A percentile compares a stretch with the other conserved stretches of the same genome.
Conservation (phyloP, 1,139 yeast genomes). For the Saccharomyces hybrid region DNA sequence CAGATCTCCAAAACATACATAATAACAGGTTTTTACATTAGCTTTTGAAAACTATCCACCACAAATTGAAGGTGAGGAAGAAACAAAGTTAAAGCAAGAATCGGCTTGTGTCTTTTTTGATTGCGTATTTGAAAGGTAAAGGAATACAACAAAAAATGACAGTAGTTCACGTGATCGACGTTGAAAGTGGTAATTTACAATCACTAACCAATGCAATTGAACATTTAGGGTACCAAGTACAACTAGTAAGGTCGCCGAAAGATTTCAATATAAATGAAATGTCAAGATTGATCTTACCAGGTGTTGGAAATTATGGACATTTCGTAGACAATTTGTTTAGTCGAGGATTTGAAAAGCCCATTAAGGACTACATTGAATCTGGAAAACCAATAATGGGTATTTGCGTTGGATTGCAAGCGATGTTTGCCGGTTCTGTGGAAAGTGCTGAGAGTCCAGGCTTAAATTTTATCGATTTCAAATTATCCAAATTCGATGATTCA, state of each 20-base stretch:
- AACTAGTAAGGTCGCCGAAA: conserved; percentile 40
- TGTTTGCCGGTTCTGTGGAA: conserved; percentile 71
- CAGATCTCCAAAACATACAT: background rate
- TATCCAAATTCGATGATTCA: conserved; percentile 51
- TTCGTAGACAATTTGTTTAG: conserved; percentile 63
- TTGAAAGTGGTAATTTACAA: conserved; percentile 90
- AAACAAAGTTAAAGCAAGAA: too few species aligned
- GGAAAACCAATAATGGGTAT: conserved; percentile 91
- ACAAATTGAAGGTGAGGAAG: background rate
- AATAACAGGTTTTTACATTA: background rate
- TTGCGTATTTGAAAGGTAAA: background rate
- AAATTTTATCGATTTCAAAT: conserved; percentile 41
- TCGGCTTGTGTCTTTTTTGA: background rate
- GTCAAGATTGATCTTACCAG: conserved; percentile 66
- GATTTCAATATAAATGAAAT: conserved; percentile 43
- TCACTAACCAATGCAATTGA: conserved; percentile 83
- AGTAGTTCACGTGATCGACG: conserved; percentile 73
- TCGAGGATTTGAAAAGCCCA: conserved; percentile 58
- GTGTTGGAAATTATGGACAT: conserved; percentile 95
- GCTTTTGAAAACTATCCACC: background rate
- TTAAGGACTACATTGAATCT: conserved; percentile 53
- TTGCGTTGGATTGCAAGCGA: conserved; percentile 88
- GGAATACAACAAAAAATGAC: conserved; percentile 10
- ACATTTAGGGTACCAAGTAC: conserved; percentile 59
- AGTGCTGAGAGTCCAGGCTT: conserved; percentile 57